Percentiles rank a stretch among this genome's conserved stretches.
These are phyloP conservation scores for Rosellinia necatrix DNA, from an alignment of 2,329 filamentous ascomycete genomes.

Conservation along the genomic window DNA sequence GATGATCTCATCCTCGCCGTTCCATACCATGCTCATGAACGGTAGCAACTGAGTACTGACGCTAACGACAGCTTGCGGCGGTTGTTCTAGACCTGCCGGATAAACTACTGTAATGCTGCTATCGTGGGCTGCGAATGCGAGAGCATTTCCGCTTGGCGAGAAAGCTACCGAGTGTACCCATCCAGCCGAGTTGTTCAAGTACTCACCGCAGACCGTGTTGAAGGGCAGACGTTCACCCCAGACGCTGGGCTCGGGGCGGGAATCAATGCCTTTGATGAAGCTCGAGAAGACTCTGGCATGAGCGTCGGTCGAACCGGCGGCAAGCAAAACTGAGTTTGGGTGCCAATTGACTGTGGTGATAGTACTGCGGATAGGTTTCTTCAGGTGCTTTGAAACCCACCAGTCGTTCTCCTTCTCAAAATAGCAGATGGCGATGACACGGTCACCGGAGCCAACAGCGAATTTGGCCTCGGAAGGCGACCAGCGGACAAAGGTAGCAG, in stretches of 20 bases:
- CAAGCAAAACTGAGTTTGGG: slow-evolving; percentile 93
- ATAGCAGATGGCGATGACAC: slow-evolving; percentile 95
- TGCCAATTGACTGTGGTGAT: slow-evolving; percentile 97
- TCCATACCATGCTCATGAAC: slow-evolving; percentile 93
- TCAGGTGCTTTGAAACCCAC: slow-evolving; percentile 99
- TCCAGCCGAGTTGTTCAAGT: slow-evolving; percentile 90
- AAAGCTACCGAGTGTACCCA: slow-evolving; percentile 96
- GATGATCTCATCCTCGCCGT: slow-evolving; percentile 87
- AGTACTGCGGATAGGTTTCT: slow-evolving; percentile 97
- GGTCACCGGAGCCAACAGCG: slow-evolving; percentile 92
- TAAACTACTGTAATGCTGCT: slow-evolving; percentile 97
- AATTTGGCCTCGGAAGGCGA: slow-evolving; percentile 97
- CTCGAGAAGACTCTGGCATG: slow-evolving; percentile 93
- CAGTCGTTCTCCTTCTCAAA: slow-evolving; percentile 99
- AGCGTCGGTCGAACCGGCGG: slow-evolving; percentile 94
- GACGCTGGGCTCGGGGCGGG: slow-evolving; percentile 79
- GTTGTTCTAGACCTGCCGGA: slow-evolving; percentile 86
- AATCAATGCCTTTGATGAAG: slow-evolving; percentile 95
- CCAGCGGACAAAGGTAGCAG: slow-evolving; percentile 96
- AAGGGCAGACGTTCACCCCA: slow-evolving; percentile 97
- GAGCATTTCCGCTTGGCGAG: slow-evolving; percentile 87
- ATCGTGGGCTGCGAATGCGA: slow-evolving; percentile 94
- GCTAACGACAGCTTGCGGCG: slow-evolving; percentile 86
- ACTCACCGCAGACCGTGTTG: slow-evolving; percentile 98
- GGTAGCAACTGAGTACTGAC: slow-evolving; percentile 89